phyloP scores from a whole-genome alignment of 2,329 filamentous ascomycete genomes.

The Fusarium buxicola region DNA sequence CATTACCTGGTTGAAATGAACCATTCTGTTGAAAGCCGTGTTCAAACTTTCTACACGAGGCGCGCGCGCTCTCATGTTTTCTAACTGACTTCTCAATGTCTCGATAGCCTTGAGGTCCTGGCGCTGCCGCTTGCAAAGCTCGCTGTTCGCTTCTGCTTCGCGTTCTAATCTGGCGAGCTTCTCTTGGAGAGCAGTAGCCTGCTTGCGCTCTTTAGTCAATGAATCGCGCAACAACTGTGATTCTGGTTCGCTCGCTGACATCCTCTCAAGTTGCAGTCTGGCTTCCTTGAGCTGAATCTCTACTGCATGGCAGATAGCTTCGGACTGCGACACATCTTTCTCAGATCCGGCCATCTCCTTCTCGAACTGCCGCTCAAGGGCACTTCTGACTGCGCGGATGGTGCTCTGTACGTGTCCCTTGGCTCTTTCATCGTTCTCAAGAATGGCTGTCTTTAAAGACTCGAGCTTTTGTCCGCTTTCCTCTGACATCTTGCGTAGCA shows the following conservation, averaged over 20 bases:
- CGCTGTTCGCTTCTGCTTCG: conserved; percentile 29
- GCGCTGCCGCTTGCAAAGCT: conserved; percentile 44
- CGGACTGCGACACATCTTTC: conserved; percentile 24
- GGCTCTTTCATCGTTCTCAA: conserved; percentile 22
- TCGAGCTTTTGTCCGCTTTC: conserved; percentile 38
- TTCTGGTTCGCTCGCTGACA: neutral
- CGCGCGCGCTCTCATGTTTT: conserved; percentile 38
- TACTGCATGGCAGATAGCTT: conserved; percentile 24
- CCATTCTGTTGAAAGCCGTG: conserved; percentile 43
- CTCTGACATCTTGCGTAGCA: conserved; percentile 29
- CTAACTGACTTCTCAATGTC: conserved; percentile 41
- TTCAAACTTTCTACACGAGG: conserved; percentile 44
- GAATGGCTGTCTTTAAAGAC: conserved; percentile 14
- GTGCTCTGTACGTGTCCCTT: conserved; percentile 33
- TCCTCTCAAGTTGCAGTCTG: conserved; percentile 26
- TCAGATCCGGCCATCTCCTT: conserved; percentile 38
- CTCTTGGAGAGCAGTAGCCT: conserved; percentile 21
- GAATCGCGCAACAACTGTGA: conserved; percentile 14
- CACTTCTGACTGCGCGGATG: conserved; percentile 32
- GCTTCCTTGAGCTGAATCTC: conserved; percentile 39
- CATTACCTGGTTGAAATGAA: conserved; percentile 45
- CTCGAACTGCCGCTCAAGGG: conserved; percentile 41
- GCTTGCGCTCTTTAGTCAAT: conserved; percentile 27
- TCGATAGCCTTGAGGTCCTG: conserved; percentile 47
- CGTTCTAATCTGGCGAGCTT: conserved; percentile 40